Evolutionary conservation across 116 monocot species (phyloP).

Genomic region (Zostera marina): DNA sequence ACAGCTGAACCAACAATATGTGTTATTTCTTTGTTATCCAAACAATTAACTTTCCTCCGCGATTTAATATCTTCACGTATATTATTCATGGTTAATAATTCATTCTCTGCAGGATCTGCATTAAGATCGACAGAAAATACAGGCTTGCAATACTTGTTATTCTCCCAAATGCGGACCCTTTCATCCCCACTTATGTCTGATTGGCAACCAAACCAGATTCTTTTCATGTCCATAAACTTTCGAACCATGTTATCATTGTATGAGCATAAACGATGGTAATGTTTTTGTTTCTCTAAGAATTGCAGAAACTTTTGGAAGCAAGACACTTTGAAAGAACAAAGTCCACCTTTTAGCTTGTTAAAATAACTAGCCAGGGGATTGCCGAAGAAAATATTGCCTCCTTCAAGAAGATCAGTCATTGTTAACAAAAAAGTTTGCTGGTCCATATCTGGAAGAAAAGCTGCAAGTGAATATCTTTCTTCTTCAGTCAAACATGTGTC

Average conservation of each 20-base stretch:
- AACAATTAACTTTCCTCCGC: conserved; percentile 21
- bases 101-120: conserved; percentile 53
- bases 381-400: conserved; percentile 62
- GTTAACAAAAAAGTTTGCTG: conserved; percentile 45
- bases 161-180: conserved; percentile 46
- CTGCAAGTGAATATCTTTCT: conserved; percentile 55
- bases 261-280: conserved; percentile 50
- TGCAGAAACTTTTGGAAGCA: conserved; percentile 27
- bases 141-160: conserved; percentile 25
- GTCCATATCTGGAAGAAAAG: conserved; percentile 83
- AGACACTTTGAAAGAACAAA: conserved; percentile 47
- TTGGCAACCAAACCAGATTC: conserved; percentile 27
- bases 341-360: conserved; percentile 47
- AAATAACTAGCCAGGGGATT: conserved; percentile 53
- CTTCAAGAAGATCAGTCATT: conserved; percentile 53
- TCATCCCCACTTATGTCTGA: conserved; percentile 27
- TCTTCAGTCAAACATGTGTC: conserved; percentile 75
- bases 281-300: conserved; percentile 32
- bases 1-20: conserved; percentile 7
- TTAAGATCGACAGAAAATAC: conserved; percentile 62
- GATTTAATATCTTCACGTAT: conserved; percentile 15
- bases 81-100: conserved; percentile 10
- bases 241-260: conserved; percentile 57
- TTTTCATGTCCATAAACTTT: conserved; percentile 45
- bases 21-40: conserved; percentile 9